Base-by-base conservation (phyloP, 2,329 filamentous ascomycete species). In the Colletotrichum somersetense region DNA sequence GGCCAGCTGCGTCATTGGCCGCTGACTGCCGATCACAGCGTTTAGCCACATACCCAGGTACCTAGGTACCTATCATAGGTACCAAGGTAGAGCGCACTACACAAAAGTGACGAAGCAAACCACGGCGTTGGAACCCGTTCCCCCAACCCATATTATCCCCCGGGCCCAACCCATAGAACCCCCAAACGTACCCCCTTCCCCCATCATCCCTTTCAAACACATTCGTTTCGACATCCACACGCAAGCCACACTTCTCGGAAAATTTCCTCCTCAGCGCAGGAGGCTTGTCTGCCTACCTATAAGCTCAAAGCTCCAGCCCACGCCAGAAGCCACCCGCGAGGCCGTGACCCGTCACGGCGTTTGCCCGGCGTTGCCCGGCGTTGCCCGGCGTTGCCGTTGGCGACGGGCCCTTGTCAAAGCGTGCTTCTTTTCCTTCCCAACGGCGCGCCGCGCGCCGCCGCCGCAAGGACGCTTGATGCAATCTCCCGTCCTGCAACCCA, bases 371-470 rank as follows among this genome's bases (percentile, higher is more conserved):
- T 62, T 62, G 65, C 65, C 23, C n/a, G n/a, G n/a, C n/a, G n/a
- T 4, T 30, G 30, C 30, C 30, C 30, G 30, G 3, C 30, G 30
- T 62, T 62, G 65, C 65, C 23, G 30, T 33, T 46, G 44, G 44
- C 53, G 53, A 68, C 53, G 42, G 23, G 44, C 5, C 16, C 35
- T 35, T 53, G 69, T 68, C 69, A 68, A 64, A 68, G 65, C 65
- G 58, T 30, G 26, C 44, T 30, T 30, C 44, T 40, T 10, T 26
- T 44, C 48, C 33, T 4, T 44, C 58, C 46, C 14, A 44, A 7
- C 44, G 18, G 23, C 33, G 14, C 30, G 11, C 30, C 30, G 30
- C 30, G 3, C 30, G 30, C 30, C 30, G 30, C 30, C 30, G 30
- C 30, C 53, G 42, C 61, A 62, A 52, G 46, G 30, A 58, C 58